Evolutionary conservation across 768 basidiomycete genomes (phyloP).

Genomic region (Russula virescens): DNA sequence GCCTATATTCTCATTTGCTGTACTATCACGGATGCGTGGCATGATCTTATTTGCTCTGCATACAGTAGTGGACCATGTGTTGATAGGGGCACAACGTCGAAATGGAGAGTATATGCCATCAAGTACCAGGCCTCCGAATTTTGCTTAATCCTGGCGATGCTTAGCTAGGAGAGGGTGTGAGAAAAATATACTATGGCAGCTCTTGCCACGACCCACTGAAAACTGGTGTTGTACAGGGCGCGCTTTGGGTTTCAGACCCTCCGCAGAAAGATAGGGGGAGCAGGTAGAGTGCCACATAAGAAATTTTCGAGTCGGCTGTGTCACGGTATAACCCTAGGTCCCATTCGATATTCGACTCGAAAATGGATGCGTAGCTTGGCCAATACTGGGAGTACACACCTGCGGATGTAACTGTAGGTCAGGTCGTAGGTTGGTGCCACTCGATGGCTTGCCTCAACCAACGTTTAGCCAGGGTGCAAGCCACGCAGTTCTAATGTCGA

Average conservation of each 20-base stretch:
- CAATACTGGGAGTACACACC: background rate
- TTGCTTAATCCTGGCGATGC: background rate
- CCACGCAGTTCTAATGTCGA: background rate
- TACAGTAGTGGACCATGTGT: background rate
- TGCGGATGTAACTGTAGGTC: background rate
- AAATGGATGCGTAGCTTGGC: background rate
- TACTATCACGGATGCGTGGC: background rate
- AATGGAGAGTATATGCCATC: background rate
- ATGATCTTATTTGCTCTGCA: background rate
- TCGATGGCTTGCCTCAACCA: background rate
- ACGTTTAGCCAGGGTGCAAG: conserved; percentile 3
- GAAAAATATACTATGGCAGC: background rate
- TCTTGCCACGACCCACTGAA: background rate
- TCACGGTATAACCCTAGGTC: background rate
- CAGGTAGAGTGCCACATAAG: background rate
- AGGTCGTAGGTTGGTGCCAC: background rate
- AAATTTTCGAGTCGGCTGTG: background rate
- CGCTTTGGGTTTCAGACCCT: background rate
- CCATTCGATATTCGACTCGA: background rate
- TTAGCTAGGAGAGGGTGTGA: background rate
- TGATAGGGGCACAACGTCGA: background rate
- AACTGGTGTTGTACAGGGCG: background rate
- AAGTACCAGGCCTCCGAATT: background rate
- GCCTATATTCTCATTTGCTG: background rate
- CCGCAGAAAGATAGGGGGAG: conserved; percentile 1